Evolutionary conservation across 2,329 filamentous ascomycete genomes (phyloP).

Genomic region (Fusarium keratoplasticum): DNA sequence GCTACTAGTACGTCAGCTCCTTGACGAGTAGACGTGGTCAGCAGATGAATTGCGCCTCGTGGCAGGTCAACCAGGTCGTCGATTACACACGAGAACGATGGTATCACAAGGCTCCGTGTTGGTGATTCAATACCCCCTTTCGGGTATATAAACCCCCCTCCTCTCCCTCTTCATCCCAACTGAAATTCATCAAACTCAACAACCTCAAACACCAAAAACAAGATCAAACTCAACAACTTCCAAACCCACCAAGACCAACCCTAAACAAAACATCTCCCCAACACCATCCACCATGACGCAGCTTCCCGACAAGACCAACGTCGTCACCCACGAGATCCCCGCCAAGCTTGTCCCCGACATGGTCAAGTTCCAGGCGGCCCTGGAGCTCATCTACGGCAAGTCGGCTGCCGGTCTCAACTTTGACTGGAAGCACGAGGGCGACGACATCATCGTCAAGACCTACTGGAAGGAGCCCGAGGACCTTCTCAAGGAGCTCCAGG

Average conservation of each 20-base stretch:
- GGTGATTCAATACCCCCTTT: background rate
- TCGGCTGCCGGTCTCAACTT: background rate
- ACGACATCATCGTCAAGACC: background rate
- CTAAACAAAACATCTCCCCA: background rate
- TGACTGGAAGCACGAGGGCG: background rate
- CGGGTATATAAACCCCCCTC: background rate
- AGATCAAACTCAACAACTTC: background rate
- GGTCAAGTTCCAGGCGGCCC: background rate
- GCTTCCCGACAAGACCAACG: conserved; percentile 3
- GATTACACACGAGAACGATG: background rate
- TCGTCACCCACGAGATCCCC: background rate
- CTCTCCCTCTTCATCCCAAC: background rate
- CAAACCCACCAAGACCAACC: background rate
- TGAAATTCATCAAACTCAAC: background rate
- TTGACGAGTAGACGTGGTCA: background rate
- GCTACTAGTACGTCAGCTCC: background rate
- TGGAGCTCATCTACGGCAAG: background rate
- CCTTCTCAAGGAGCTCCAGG: conserved; percentile 5
- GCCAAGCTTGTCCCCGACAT: conserved; percentile 3
- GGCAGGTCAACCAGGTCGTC: background rate
- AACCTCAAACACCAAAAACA: background rate
- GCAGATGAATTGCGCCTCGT: background rate
- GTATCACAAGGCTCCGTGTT: background rate
- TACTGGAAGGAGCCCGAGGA: background rate
- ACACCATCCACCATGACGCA: background rate